Evolutionary conservation across 2,329 filamentous ascomycete species (phyloP), one percentile per base, ranked within the genome.

Genomic region (Plenodomus tracheiphilus): DNA sequence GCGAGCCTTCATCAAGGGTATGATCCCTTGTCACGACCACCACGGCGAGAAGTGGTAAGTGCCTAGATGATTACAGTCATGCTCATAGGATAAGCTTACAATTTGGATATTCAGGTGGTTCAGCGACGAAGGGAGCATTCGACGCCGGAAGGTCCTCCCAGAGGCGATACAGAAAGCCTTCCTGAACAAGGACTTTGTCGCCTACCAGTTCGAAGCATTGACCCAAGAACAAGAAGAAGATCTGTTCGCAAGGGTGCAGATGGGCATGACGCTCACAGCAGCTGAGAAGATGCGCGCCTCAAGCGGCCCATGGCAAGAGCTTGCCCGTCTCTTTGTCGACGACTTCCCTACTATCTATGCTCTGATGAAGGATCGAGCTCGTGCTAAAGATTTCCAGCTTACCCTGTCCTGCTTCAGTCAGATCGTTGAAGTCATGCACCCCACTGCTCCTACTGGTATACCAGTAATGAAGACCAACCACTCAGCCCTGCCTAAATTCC

Each of bases 221-320:
- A 65, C 59, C 3, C 49, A 62, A 11, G 65, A 69, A 11, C 75
- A 77, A 43, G 77, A 79, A 51, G 76, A 79, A 46, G 77, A 77
- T 10, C 68, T 79, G 41, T 79, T 79, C 50, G 72, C 75, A 6
- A 65, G 77, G 13, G 77, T 79, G 0, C 77, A 80, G 43, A 69
- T 75, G 49, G 77, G 77, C 8, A 61, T 79, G 6, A 71, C 73
- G 22, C 67, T 79, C 3, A 75, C 70, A 3, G 62, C 68, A 8
- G 77, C 76, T 0, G 77, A 79, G 54, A 78, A 77, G 54, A 73
- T 79, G 61, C 70, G 73, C 40, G 77, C 76, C 17, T 70, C 71
- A 41, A 74, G 69, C 0, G 76, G 76, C 0, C 68, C 71, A 9
- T 79, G 77, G 77, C 77, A 79, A 44, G 69, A 66, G 8, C 71